Percentiles rank a stretch among this genome's conserved stretches.
These are phyloP conservation scores for Vitis amurensis DNA, from an alignment of 164 flowering plant species.

Conservation along the genomic window DNA sequence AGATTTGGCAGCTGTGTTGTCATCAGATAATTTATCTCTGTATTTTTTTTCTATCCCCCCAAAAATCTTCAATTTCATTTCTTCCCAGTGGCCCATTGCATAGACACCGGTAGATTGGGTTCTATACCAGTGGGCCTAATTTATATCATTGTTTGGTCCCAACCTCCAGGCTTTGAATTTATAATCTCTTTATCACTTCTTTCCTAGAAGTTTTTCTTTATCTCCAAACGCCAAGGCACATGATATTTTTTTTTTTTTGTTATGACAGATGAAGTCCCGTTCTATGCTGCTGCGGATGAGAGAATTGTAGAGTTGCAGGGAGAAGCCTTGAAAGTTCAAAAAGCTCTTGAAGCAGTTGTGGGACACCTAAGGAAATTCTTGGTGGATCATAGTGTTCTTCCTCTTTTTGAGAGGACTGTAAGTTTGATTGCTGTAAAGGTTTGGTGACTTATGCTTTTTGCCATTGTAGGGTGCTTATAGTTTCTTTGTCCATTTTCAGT, in stretches of 20 bases:
- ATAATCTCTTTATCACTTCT: background rate
- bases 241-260: conserved; percentile 5
- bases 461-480: background rate
- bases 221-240: background rate
- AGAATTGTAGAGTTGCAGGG: conserved; percentile 90
- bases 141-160: background rate
- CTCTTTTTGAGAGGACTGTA: conserved; percentile 84
- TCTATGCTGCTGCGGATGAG: conserved; percentile 73
- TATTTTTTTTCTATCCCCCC: too few relatives aligned
- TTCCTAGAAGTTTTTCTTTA: background rate
- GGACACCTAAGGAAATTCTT: conserved; percentile 88
- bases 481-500: conserved; percentile 36
- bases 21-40: too few relatives aligned
- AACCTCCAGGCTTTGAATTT: background rate
- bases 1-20: background rate
- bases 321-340: conserved; percentile 69
- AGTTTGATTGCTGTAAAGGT: conserved; percentile 22
- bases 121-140: too few relatives aligned
- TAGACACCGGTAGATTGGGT: too few relatives aligned
- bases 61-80: too few relatives aligned
- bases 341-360: conserved; percentile 80
- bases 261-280: conserved; percentile 67
- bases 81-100: too few relatives aligned
- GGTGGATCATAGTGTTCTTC: conserved; percentile 87
- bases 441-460: background rate